Evolutionary conservation across 345 rosid species (phyloP), one percentile per base, ranked within the genome.

Genomic region (Eucalyptus grandis): DNA sequence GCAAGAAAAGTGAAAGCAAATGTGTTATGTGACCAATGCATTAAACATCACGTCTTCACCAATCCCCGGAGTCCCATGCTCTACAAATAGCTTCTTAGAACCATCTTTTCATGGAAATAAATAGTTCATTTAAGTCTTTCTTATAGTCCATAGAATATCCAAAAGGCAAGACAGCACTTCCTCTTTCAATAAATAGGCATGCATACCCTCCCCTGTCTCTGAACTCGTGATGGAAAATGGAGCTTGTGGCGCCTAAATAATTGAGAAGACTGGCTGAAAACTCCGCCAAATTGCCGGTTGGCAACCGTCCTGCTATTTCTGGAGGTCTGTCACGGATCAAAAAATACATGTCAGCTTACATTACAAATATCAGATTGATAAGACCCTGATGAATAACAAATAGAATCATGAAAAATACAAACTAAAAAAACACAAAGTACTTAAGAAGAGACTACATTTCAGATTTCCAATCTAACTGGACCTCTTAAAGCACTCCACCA

Each of bases 301-400:
- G 87, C 65, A 90, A 88, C 17, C 50, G 16, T 77, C n/a, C 86
- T 58, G 85, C 91, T 89, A 88, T 56, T 89, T 89, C 89, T 88
- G 24, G 87, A 51, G 82, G 88, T 90, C 97, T 95, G 93, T 40
- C 60, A 86, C 89, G n/a, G 77, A 88, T 87, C 37, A 24, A 65
- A 87, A 43, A 60, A n/a, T 46, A 86, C 16, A 31, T 13, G 60
- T 51, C 44, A 49, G 24, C 47, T 77, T 77, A 77, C 47, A 77
- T 40, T 77, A 40, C 15, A 77, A 40, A 40, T 72, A 77, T 77
- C 85, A 77, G 47, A 77, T 40, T 37, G 47, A 40, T 77, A 77
- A 40, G 47, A 77, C 46, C 43, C 85, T 77, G 30, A 40, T 0
- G 7, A 11, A 77, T 21, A 37, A 6, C 85, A 77, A 21, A 77